Conservation (phyloP, 140 eudicot genomes). For the Bidens hawaiensis region DNA sequence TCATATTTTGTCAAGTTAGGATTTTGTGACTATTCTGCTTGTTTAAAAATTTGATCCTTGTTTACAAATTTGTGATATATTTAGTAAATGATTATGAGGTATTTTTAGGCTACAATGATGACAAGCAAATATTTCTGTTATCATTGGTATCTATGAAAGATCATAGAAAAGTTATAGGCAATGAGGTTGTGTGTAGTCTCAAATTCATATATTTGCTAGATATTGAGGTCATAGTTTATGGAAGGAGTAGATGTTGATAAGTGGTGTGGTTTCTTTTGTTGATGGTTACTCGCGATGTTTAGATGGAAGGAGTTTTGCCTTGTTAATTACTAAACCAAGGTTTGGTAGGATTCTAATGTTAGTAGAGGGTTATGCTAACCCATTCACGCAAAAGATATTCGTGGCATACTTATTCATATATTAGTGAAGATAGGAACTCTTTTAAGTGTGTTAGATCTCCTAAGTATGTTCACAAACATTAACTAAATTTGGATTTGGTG, state of each 20-base stretch:
- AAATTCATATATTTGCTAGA: too few relatives aligned
- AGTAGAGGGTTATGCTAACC: not conserved
- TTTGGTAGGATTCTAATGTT: not conserved
- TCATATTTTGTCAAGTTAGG: not conserved
- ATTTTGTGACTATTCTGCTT: not conserved
- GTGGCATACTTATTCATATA: not conserved
- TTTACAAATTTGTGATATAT: not conserved
- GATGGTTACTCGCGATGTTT: not conserved
- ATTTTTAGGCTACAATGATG: not conserved
- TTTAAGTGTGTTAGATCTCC: not conserved
- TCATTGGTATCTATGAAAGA: not conserved
- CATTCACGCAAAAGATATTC: not conserved
- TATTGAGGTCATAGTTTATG: not conserved
- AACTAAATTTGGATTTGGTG: too few relatives aligned
- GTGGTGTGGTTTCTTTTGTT: not conserved
- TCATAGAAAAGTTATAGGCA: not conserved
- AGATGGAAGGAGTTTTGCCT: not conserved
- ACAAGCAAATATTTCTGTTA: not conserved
- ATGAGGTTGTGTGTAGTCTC: not conserved
- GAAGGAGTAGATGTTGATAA: not conserved
- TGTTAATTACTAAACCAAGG: not conserved
- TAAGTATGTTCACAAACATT: not conserved
- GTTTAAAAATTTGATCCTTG: too few relatives aligned
- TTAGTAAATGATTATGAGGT: not conserved
- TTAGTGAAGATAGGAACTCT: not conserved